These are phyloP conservation scores for Bolboschoenus planiculmis DNA, from an alignment of 176 grass and related monocot genomes.

Conservation along the genomic window DNA sequence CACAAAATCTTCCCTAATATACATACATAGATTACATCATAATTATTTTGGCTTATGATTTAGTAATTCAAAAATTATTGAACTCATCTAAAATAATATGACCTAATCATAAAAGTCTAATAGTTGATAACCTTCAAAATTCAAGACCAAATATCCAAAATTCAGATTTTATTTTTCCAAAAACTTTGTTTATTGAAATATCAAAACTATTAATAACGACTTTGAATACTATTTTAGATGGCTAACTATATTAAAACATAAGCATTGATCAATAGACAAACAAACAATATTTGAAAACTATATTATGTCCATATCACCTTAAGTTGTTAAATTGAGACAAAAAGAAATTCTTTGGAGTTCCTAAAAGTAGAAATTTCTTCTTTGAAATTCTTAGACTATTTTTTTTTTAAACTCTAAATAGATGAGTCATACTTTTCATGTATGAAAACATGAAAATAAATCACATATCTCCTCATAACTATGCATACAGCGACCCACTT, in stretches of 20 bases:
- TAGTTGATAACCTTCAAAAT: not conserved
- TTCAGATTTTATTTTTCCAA: too few species aligned
- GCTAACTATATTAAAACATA: too few species aligned
- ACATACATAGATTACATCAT: not conserved
- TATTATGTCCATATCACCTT: not conserved
- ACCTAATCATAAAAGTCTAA: not conserved
- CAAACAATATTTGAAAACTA: not conserved
- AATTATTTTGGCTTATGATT: not conserved
- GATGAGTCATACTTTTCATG: not conserved
- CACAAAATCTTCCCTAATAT: not conserved
- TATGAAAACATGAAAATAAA: not conserved
- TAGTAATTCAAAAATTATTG: not conserved
- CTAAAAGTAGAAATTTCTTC: not conserved
- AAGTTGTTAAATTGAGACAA: not conserved
- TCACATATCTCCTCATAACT: not conserved
- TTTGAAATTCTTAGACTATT: not conserved
- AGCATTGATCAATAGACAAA: not conserved
- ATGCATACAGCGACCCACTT: not conserved
- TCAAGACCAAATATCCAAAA: not conserved
- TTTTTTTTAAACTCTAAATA: not conserved
- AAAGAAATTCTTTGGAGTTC: not conserved
- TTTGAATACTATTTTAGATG: too few species aligned
- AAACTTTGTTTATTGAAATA: not conserved
- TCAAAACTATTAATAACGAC: too few species aligned
- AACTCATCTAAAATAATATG: not conserved